Conservation (phyloP, 257 asterid genomes). For the Knoxia roxburghii region DNA sequence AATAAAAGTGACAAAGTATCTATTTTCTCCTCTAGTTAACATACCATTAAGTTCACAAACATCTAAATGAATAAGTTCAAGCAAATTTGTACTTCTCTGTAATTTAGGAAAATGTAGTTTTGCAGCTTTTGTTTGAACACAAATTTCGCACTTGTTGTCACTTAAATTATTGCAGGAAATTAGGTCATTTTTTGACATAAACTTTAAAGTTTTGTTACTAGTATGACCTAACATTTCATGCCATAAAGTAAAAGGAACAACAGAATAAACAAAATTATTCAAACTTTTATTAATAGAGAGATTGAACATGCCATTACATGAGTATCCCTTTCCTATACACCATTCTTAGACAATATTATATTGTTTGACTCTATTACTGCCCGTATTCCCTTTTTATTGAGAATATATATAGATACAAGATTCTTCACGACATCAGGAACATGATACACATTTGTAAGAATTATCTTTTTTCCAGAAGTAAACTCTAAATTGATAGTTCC, state of each 20-base stretch:
- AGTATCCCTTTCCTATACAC: not conserved
- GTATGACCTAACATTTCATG: not conserved
- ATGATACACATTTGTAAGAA: too few species aligned
- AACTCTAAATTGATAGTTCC: too few species aligned
- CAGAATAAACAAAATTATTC: not conserved
- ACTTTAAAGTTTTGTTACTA: not conserved
- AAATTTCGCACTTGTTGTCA: not conserved
- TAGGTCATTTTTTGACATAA: not conserved
- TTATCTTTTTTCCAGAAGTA: too few species aligned
- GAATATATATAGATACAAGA: not conserved
- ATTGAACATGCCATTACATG: not conserved
- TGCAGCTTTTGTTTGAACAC: not conserved
- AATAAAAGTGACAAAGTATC: not conserved
- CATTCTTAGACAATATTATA: not conserved
- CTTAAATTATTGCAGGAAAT: not conserved
- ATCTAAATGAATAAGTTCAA: slow-evolving; percentile 1
- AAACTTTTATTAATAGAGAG: not conserved
- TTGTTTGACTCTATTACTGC: not conserved
- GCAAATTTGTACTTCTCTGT: not conserved
- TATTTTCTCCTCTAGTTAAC: not conserved
- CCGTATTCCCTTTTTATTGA: not conserved
- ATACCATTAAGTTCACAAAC: slow-evolving; percentile 3
- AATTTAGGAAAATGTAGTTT: not conserved
- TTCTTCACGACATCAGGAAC: too few species aligned
- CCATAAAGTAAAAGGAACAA: not conserved